A percentile compares a stretch with the other conserved stretches of the same genome.
Evolutionary conservation across 2,329 filamentous ascomycete genomes (phyloP).

Genomic region (Eutypa lata): DNA sequence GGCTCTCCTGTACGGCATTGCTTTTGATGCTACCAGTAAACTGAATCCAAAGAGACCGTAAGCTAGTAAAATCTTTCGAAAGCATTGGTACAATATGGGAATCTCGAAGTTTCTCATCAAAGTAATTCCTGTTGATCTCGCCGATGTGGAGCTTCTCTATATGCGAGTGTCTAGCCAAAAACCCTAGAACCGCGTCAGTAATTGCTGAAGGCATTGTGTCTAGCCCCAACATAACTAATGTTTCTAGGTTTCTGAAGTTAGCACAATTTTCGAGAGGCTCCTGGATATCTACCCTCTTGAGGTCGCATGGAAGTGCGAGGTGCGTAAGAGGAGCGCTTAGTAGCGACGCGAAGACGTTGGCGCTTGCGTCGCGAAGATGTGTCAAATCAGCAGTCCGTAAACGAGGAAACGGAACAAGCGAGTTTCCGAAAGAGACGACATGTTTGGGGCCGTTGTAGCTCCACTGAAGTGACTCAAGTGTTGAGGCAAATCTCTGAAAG

Average conservation of each 20-base stretch:
- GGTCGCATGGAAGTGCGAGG: neutral
- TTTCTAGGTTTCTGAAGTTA: neutral
- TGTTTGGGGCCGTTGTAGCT: neutral
- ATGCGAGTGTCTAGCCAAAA: neutral
- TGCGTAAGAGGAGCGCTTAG: neutral
- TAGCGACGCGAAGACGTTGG: neutral
- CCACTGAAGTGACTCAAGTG: neutral
- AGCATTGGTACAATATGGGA: slow-evolving; percentile 3
- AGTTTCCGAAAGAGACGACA: neutral
- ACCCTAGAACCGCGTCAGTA: neutral
- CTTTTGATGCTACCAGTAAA: neutral
- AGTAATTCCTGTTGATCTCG: neutral
- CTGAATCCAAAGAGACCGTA: slow-evolving; percentile 5
- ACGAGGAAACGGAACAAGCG: neutral
- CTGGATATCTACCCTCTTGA: neutral
- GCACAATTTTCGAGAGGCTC: neutral
- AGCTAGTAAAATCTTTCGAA: neutral
- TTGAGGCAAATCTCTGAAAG: slow-evolving; percentile 3
- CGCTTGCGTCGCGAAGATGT: neutral
- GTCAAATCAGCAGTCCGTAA: neutral
- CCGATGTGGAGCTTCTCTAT: neutral
- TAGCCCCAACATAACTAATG: neutral
- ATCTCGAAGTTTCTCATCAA: too few relatives aligned
- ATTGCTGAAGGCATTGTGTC: too few relatives aligned
- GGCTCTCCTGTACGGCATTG: too few relatives aligned